Percentiles rank a stretch among this genome's conserved stretches.
Evolutionary conservation across 345 rosid genomes (phyloP).

Genomic region (Euphorbia peplus): DNA sequence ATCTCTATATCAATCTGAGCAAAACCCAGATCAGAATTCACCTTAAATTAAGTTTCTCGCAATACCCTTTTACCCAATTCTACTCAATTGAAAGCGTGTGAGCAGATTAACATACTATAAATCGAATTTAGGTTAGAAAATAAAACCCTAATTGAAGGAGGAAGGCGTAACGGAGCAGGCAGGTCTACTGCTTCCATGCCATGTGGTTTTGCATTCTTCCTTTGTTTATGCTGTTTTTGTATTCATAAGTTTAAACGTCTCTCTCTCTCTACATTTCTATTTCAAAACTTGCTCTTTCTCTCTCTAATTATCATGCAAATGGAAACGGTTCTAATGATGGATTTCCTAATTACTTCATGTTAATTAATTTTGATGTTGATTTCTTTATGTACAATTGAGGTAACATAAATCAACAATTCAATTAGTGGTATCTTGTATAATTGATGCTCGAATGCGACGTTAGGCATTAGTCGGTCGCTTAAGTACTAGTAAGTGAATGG

Average conservation of each 20-base stretch:
- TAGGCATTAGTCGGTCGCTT: too few relatives aligned
- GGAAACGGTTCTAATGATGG: too few relatives aligned
- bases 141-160: slow-evolving; percentile 32
- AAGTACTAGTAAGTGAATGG: too few relatives aligned
- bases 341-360: too few relatives aligned
- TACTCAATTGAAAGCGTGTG: neutral
- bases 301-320: neutral
- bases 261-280: too few relatives aligned
- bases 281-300: slow-evolving; percentile 12
- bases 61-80: neutral
- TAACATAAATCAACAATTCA: too few relatives aligned
- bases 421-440: too few relatives aligned
- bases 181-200: slow-evolving; percentile 41
- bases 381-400: too few relatives aligned
- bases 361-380: too few relatives aligned
- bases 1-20: slow-evolving; percentile 26
- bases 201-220: slow-evolving; percentile 36
- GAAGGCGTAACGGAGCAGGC: slow-evolving; percentile 49
- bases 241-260: slow-evolving; percentile 39
- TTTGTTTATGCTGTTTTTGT: slow-evolving; percentile 11
- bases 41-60: slow-evolving; percentile 5
- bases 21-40: slow-evolving; percentile 15
- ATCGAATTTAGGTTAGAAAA: neutral
- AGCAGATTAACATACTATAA: neutral
- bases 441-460: too few relatives aligned